A percentile compares a stretch with the other conserved stretches of the same genome.
These are phyloP conservation scores for Fusarium brevicatenulatum DNA, from an alignment of 2,329 filamentous ascomycete species.

Conservation along the genomic window DNA sequence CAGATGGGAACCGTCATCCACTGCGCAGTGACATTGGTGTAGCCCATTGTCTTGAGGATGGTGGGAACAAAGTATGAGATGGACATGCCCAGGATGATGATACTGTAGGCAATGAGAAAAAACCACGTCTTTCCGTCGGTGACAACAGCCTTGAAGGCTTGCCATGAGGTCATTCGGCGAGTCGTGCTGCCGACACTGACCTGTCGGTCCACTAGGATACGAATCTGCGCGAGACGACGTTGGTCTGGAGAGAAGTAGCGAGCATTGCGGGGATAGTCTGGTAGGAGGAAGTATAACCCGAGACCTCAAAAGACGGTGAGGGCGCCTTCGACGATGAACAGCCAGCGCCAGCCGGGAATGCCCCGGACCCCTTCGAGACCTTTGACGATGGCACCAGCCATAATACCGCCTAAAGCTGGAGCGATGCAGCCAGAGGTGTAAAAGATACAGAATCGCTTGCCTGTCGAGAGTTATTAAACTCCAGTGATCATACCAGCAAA, in stretches of 20 bases:
- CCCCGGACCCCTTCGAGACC: constrained; percentile 16
- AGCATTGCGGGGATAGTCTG: constrained; percentile 2
- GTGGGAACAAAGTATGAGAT: constrained; percentile 66
- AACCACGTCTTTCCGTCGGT: constrained; percentile 50
- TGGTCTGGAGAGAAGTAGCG: constrained; percentile 9
- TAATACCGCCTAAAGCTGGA: constrained; percentile 20
- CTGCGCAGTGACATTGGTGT: constrained; percentile 52
- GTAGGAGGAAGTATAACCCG: constrained; percentile 14
- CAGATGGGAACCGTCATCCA: constrained; percentile 28
- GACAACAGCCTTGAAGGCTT: constrained; percentile 21
- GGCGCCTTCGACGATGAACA: constrained; percentile 25
- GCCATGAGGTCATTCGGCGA: background rate
- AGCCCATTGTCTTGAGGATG: constrained; percentile 60
- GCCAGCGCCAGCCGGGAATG: constrained; percentile 26
- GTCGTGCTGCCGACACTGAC: background rate
- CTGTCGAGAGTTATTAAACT: background rate
- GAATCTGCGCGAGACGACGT: constrained; percentile 6
- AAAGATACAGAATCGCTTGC: constrained; percentile 32
- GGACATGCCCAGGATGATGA: constrained; percentile 56
- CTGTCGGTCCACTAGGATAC: constrained; percentile 17
- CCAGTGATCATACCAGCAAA: fast-evolving
- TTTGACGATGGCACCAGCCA: constrained; percentile 28
- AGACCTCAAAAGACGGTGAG: constrained; percentile 13
- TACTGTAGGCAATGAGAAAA: constrained; percentile 61
- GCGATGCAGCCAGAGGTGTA: constrained; percentile 28